These are phyloP conservation scores for Grosmannia clavigera DNA, from an alignment of 2,329 filamentous ascomycete species.

Conservation along the genomic window DNA sequence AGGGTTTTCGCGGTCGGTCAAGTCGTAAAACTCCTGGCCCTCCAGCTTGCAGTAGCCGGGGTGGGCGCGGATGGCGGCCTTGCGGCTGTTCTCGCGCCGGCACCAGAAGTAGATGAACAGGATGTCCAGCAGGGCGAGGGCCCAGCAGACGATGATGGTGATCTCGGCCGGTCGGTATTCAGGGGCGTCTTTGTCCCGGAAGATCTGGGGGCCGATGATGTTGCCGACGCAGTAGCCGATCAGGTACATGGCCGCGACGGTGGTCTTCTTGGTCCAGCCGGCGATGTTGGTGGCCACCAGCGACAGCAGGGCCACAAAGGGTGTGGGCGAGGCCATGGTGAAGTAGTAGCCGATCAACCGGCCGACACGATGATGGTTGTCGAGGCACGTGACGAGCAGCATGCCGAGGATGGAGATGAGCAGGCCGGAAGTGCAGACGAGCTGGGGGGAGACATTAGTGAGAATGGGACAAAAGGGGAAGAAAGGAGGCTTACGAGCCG, in stretches of 20 bases:
- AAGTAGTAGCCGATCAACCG: slow-evolving; percentile 54
- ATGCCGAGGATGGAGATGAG: slow-evolving; percentile 44
- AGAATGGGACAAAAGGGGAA: slow-evolving; percentile 9
- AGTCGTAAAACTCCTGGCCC: slow-evolving; percentile 55
- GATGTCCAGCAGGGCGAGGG: slow-evolving; percentile 29
- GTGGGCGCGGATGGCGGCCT: slow-evolving; percentile 35
- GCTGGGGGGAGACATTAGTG: slow-evolving; percentile 8
- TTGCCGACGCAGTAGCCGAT: slow-evolving; percentile 42
- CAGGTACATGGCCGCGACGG: slow-evolving; percentile 39
- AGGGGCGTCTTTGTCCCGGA: slow-evolving; percentile 41
- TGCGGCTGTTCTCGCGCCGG: slow-evolving; percentile 43
- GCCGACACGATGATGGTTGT: slow-evolving; percentile 42
- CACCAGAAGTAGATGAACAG: slow-evolving; percentile 52
- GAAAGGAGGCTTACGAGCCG: slow-evolving; percentile 28
- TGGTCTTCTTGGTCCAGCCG: slow-evolving; percentile 46
- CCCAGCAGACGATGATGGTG: slow-evolving; percentile 48
- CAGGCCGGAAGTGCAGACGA: slow-evolving; percentile 40
- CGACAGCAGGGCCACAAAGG: slow-evolving; percentile 51
- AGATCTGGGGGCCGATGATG: slow-evolving; percentile 41
- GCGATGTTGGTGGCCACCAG: slow-evolving; percentile 51
- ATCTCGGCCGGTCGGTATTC: slow-evolving; percentile 52
- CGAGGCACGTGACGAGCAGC: slow-evolving; percentile 51
- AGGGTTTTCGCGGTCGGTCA: slow-evolving; percentile 54
- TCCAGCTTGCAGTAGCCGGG: slow-evolving; percentile 48
- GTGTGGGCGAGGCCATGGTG: slow-evolving; percentile 44